Percentiles rank a stretch among this genome's conserved stretches.
Evolutionary conservation across 257 asterid genomes (phyloP).

Genomic region (Fraxinus cuspidata): DNA sequence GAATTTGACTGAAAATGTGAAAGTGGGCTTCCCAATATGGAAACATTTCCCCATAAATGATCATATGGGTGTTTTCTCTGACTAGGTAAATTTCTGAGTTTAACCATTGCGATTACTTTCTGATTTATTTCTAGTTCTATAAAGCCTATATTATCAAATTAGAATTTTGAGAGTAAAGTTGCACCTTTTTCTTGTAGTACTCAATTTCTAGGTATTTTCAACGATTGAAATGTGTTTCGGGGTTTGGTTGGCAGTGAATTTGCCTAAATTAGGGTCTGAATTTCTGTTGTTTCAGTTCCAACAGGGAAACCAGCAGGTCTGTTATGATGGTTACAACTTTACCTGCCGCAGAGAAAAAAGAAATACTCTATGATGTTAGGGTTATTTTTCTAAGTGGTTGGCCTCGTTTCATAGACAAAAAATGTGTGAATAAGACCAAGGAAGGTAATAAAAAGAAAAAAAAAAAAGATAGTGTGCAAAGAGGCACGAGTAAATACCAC

Average conservation of each 20-base stretch:
- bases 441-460: background rate
- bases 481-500: background rate
- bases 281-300: background rate
- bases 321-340: background rate
- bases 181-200: constrained; percentile 4
- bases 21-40: constrained; percentile 38
- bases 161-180: constrained; percentile 2
- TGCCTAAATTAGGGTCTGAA: constrained; percentile 3
- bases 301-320: background rate
- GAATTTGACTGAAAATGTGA: constrained; percentile 46
- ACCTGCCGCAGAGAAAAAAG: background rate
- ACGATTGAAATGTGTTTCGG: constrained; percentile 12
- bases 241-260: constrained; percentile 12
- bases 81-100: constrained; percentile 47
- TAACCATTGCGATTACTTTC: background rate
- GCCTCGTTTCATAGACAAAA: background rate
- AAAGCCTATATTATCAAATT: constrained; percentile 11
- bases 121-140: constrained; percentile 9
- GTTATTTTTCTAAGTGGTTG: background rate
- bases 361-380: no score
- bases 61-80: constrained; percentile 56
- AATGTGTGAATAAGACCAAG: constrained; percentile 1
- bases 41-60: constrained; percentile 44
- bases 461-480: background rate
- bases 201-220: background rate